phyloP scores from a whole-genome alignment of 2,329 filamentous ascomycete species.

The Aspergillus terreus region DNA sequence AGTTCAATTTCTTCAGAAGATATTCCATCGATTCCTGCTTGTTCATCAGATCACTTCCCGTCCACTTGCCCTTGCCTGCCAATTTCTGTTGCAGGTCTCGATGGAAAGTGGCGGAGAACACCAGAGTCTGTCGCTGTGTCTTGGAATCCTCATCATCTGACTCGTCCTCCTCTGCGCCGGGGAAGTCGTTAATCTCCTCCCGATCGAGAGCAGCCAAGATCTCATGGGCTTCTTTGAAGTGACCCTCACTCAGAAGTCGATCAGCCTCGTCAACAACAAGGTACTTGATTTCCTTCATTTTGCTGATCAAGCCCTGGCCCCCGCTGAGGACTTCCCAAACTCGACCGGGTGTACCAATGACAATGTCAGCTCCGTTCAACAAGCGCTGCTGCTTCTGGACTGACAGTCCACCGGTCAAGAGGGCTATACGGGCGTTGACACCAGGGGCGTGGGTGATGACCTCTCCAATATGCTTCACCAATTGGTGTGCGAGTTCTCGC shows the following conservation, averaged over 20 bases:
- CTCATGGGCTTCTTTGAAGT: constrained; percentile 91
- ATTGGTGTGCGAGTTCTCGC: constrained; percentile 87
- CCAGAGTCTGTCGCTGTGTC: constrained; percentile 70
- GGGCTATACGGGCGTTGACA: constrained; percentile 62
- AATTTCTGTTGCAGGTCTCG: constrained; percentile 89
- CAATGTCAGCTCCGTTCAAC: constrained; percentile 77
- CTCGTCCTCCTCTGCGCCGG: constrained; percentile 23
- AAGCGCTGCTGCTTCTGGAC: constrained; percentile 92
- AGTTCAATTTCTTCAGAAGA: constrained; percentile 82
- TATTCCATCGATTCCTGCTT: constrained; percentile 88
- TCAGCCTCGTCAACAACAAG: constrained; percentile 94
- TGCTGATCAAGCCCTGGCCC: constrained; percentile 63
- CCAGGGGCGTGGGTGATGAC: constrained; percentile 67
- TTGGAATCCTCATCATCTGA: constrained; percentile 40
- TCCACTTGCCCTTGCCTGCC: constrained; percentile 66
- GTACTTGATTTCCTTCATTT: constrained; percentile 72
- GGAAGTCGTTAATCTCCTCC: constrained; percentile 42
- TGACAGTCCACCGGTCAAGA: constrained; percentile 86
- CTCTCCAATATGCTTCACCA: constrained; percentile 74
- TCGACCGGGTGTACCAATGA: constrained; percentile 89
- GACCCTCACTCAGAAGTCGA: constrained; percentile 81
- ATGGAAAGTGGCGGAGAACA: constrained; percentile 96
- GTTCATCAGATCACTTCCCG: constrained; percentile 58
- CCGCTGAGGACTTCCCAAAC: constrained; percentile 90
- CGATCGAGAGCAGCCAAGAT: constrained; percentile 79